Evolutionary conservation across 83 land plant species (phyloP).

Genomic region (Diphasiastrum complanatum): DNA sequence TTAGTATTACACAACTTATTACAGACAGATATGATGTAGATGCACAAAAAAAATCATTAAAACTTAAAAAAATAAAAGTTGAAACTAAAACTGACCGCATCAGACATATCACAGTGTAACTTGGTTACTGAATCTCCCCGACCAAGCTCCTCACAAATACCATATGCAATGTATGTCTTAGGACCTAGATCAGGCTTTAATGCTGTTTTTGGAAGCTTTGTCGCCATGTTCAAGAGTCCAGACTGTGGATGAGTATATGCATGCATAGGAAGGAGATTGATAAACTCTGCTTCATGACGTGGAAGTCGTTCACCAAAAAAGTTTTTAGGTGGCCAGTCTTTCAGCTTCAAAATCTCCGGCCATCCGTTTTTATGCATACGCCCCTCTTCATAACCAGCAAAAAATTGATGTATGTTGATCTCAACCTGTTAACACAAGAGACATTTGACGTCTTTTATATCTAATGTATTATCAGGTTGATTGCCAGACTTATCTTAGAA

Average conservation of each 20-base stretch:
- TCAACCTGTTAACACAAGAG: slow-evolving; percentile 55
- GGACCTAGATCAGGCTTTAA: slow-evolving; percentile 77
- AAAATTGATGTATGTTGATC: slow-evolving; percentile 61
- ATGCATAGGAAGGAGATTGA: slow-evolving; percentile 47
- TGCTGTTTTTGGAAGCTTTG: slow-evolving; percentile 44
- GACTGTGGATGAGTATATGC: slow-evolving; percentile 65
- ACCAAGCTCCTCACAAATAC: slow-evolving; percentile 54
- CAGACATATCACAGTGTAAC: slow-evolving; percentile 81
- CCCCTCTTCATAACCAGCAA: slow-evolving; percentile 68
- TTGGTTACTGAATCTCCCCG: slow-evolving; percentile 74
- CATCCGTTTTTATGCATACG: slow-evolving; percentile 40
- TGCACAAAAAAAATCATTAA: not conserved
- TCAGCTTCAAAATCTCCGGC: slow-evolving; percentile 74
- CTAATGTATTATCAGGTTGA: too few species aligned
- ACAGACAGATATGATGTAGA: not conserved
- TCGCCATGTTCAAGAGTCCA: slow-evolving; percentile 68
- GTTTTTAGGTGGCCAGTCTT: slow-evolving; percentile 82
- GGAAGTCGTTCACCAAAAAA: slow-evolving; percentile 71
- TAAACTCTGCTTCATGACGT: slow-evolving; percentile 67
- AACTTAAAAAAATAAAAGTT: not conserved
- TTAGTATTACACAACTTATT: not conserved
- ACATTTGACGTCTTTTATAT: too few species aligned
- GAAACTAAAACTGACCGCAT: slow-evolving; percentile 52
- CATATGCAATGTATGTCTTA: slow-evolving; percentile 76
- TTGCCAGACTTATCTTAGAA: too few species aligned